These are phyloP conservation scores for Ceratocystis papillata DNA, from an alignment of 2,329 filamentous ascomycete genomes.

Conservation along the genomic window DNA sequence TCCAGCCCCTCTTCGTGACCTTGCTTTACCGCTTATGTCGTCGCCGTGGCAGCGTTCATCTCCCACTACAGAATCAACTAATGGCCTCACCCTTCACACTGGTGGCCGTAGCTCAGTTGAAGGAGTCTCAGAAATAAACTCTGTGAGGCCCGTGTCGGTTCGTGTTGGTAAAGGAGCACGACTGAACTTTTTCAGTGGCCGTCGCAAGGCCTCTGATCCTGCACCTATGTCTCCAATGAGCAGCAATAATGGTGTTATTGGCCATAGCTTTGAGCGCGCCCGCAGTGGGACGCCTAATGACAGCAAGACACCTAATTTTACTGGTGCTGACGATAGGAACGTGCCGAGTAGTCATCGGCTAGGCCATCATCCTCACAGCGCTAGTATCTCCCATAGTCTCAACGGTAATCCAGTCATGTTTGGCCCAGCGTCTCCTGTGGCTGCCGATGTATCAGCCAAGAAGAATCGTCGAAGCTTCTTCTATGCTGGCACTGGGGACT, in stretches of 20 bases:
- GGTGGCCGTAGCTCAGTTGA: conserved; percentile 13
- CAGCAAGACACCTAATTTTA: conserved; percentile 6
- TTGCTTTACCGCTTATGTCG: conserved; percentile 34
- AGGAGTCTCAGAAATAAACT: conserved; percentile 16
- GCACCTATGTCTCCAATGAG: conserved; percentile 11
- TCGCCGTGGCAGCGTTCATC: conserved; percentile 24
- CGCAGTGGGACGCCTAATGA: conserved; percentile 22
- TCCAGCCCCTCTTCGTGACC: conserved; percentile 39
- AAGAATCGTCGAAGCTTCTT: conserved; percentile 24
- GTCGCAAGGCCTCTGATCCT: conserved; percentile 34
- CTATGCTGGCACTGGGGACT: conserved; percentile 13
- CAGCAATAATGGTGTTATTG: conserved; percentile 10
- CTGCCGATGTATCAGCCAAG: conserved; percentile 14
- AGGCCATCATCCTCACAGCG: conserved; percentile 15
- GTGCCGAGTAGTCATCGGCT: not conserved
- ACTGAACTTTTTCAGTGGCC: conserved; percentile 47
- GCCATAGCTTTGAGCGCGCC: conserved; percentile 19
- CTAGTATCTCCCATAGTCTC: conserved; percentile 19
- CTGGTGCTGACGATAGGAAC: conserved; percentile 4
- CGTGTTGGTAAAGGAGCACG: conserved; percentile 38
- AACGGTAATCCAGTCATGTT: conserved; percentile 23
- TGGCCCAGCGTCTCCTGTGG: not conserved
- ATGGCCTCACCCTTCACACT: not conserved
- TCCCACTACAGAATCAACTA: conserved; percentile 16
- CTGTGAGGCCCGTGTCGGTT: conserved; percentile 23